A percentile compares a stretch with the other conserved stretches of the same genome.
Conservation (phyloP, 2,329 filamentous ascomycete species). For the Colletotrichum sp. region DNA sequence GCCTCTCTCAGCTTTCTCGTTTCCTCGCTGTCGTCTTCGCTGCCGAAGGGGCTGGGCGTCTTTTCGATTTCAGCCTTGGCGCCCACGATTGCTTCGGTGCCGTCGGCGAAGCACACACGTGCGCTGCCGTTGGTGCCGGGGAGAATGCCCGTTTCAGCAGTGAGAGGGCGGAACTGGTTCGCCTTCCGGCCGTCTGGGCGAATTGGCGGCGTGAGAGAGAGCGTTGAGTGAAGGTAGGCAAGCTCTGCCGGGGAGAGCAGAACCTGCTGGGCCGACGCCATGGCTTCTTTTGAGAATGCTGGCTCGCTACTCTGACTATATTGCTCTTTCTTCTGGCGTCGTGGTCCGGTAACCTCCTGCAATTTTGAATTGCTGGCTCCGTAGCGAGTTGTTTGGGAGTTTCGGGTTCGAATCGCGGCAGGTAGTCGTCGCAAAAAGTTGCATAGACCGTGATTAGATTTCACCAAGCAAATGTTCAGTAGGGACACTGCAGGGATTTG, state of each 20-base stretch:
- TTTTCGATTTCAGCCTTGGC: conserved; percentile 94
- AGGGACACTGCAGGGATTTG: conserved; percentile 7
- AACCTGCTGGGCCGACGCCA: conserved; percentile 58
- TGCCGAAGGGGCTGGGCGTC: conserved; percentile 45
- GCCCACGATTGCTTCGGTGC: conserved; percentile 93
- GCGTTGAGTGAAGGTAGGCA: conserved; percentile 89
- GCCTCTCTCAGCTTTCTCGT: conserved; percentile 32
- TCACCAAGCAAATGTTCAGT: background rate
- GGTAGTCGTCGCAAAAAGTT: conserved; percentile 14
- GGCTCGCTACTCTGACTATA: background rate
- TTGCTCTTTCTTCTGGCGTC: too few relatives aligned
- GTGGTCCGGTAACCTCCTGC: background rate
- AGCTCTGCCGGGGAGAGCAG: conserved; percentile 95
- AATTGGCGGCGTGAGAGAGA: conserved; percentile 81
- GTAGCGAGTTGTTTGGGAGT: background rate
- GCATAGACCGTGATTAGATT: background rate
- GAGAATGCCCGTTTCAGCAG: conserved; percentile 88
- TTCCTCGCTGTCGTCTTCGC: conserved; percentile 43
- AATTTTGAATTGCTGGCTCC: background rate
- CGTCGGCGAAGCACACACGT: conserved; percentile 91
- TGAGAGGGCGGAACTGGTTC: conserved; percentile 87
- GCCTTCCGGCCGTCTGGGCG: conserved; percentile 85
- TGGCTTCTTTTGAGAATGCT: background rate
- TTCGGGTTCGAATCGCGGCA: background rate
- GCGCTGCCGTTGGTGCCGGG: conserved; percentile 92